Base-by-base conservation (phyloP, 352 stramenopile species). In the Thalassiosira delicatula region DNA sequence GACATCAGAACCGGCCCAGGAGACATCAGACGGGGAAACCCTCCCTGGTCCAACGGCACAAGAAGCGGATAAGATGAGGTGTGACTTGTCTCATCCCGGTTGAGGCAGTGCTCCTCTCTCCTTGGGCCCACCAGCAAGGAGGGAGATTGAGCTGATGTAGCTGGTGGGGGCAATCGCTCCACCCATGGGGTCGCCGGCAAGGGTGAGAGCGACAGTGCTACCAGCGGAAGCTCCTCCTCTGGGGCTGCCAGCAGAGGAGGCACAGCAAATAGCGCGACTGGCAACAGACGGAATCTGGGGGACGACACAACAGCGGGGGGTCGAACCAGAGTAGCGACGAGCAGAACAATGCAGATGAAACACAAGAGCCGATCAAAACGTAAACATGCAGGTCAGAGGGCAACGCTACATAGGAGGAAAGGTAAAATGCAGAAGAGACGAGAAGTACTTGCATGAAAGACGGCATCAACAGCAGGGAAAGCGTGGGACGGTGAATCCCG, bases 121-220 rank as follows among this genome's bases (percentile, higher is more conserved):
- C 44, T 53, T 23, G 44, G 44, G 44, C 44, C 44, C 44, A 53
- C 44, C 44, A 53, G 44, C 44, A 53, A 53, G 23, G 44, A 53
- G 44, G 44, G 44, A 53, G 44, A 53, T 53, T 19, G 44, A 53
- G 44, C 44, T 53, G 44, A 53, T 23, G 44, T 53, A 53, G 23
- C 44, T 53, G 44, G 44, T 53, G 44, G 44, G 44, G n/a, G n/a
- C n/a, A 53, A 53, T 53, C 44, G 44, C 44, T 53, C 44, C 23
- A 19, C 44, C 44, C 44, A 53, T 53, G 44, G 44, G 44, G 23
- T 19, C 44, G 44, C 44, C 44, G 19, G 44, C 44, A 53, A 19
- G 44, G 44, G 44, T 5, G 23, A 9, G 44, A 53, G 44, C 44
- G 44, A 53, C 17, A 53, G 44, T 23, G 44, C 44, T 7, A 53